phyloP scores from a whole-genome alignment of 805 yeast species.

The Scheffersomyces ergatensis region DNA sequence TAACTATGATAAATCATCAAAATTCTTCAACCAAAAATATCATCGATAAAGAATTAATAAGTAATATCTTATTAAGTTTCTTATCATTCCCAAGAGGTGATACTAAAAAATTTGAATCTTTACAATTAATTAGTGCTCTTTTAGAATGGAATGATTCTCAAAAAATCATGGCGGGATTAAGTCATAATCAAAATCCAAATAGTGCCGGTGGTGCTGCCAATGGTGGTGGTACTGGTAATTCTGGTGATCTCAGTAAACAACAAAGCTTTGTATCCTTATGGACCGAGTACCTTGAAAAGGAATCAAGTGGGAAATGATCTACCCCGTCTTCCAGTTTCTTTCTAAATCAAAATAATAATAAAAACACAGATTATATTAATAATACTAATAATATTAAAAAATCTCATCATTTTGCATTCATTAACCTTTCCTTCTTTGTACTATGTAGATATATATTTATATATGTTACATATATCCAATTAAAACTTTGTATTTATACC shows the following conservation, averaged over 20 bases:
- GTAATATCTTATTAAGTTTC: conserved; percentile 83
- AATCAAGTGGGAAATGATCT: conserved; percentile 32
- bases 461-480: too few species aligned
- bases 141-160: conserved; percentile 87
- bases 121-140: conserved; percentile 77
- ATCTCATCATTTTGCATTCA: too few species aligned
- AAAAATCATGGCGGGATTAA: conserved; percentile 71
- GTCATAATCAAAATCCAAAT: conserved; percentile 26
- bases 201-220: conserved; percentile 17
- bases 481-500: too few species aligned
- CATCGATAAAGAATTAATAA: conserved; percentile 84
- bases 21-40: conserved; percentile 47
- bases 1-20: conserved; percentile 75
- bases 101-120: conserved; percentile 89
- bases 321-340: too few species aligned
- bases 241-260: conserved; percentile 24
- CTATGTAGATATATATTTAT: too few species aligned
- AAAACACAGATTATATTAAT: too few species aligned
- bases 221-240: conserved; percentile 13
- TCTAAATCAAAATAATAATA: too few species aligned
- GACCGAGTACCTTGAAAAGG: conserved; percentile 79
- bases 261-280: conserved; percentile 68
- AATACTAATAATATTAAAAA: too few species aligned
- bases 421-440: too few species aligned
- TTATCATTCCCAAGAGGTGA: conserved; percentile 89